A percentile compares a stretch with the other conserved stretches of the same genome.
phyloP scores from a whole-genome alignment of 2,329 filamentous ascomycete species.

The Ophiostoma populinum region DNA sequence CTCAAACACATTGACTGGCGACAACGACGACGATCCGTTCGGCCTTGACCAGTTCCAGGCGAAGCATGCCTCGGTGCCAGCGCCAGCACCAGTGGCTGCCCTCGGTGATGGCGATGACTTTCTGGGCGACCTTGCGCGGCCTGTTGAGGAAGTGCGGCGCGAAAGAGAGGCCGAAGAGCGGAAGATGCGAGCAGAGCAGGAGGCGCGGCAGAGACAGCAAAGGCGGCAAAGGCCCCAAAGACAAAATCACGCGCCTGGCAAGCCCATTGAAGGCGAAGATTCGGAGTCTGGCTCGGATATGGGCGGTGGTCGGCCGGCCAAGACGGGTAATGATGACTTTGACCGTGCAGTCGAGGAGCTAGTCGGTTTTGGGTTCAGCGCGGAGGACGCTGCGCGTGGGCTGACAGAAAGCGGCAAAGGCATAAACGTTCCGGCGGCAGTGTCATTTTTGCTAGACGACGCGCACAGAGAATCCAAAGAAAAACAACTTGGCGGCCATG shows the following conservation, averaged over 20 bases:
- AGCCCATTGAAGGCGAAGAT: slow-evolving; percentile 34
- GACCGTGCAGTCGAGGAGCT: slow-evolving; percentile 75
- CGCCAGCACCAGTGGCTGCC: slow-evolving; percentile 13
- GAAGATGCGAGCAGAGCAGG: slow-evolving; percentile 17
- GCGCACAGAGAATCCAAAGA: slow-evolving; percentile 72
- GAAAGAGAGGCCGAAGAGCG: slow-evolving; percentile 20
- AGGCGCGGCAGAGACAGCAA: slow-evolving; percentile 7
- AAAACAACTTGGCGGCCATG: slow-evolving; percentile 28
- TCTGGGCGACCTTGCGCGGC: slow-evolving; percentile 44
- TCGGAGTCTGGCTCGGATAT: slow-evolving; percentile 28
- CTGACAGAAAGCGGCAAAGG: slow-evolving; percentile 66
- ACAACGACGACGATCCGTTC: slow-evolving; percentile 78
- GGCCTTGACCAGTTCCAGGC: slow-evolving; percentile 50
- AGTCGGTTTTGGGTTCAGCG: slow-evolving; percentile 85
- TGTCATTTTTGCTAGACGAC: slow-evolving; percentile 78
- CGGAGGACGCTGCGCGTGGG: slow-evolving; percentile 66
- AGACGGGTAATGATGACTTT: slow-evolving; percentile 39
- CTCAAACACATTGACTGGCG: too few species aligned
- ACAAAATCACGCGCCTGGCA: slow-evolving; percentile 33
- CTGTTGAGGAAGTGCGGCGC: slow-evolving; percentile 44
- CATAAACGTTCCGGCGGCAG: slow-evolving; percentile 67
- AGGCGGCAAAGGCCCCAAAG: slow-evolving; percentile 16
- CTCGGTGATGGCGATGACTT: slow-evolving; percentile 45
- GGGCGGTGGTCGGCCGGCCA: slow-evolving; percentile 8
- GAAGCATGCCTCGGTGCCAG: slow-evolving; percentile 14